Evolutionary conservation across 257 asterid genomes (phyloP), one percentile per base, ranked within the genome.

Genomic region (Gentiana straminea): DNA sequence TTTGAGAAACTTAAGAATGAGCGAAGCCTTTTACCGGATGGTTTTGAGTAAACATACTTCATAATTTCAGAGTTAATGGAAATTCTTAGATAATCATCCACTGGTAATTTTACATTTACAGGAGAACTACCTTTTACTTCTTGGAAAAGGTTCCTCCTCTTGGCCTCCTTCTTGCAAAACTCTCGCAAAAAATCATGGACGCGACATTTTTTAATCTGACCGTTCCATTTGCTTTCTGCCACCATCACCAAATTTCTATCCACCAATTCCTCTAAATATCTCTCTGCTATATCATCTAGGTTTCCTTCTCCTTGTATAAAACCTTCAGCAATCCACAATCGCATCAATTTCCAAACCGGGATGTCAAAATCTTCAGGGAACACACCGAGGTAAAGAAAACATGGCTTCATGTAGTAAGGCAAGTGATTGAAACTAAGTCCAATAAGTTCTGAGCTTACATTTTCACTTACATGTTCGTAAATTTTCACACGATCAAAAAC

Each of bases 291-390:
- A 3, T 60, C 68, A 61, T 73, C 74, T 55, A 64, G 39, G 8
- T 58, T 44, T 7, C 3, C 33, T 7, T 55, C 39, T 7, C 44
- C 50, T 32, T 60, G 39, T 43, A 68, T 68, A 35, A 68, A 73
- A 1, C 74, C 74, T 54, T 73, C 69, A 0, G 70, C 73, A 15
- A 73, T 59, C 79, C 75, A 65, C 39, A 65, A 32, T 3, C 50
- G 66, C 35, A 70, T 13, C 60, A 73, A 41, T 60, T 65, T 73
- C 60, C 62, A 68, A 2, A 58, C 62, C 1, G 68, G 55, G 13
- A 69, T 64, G 33, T 61, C 61, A 24, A 53, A 38, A 34, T 64
- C 75, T 55, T 62, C 64, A 2, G 73, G 72, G 33, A 69, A 69
- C 45, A 55, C 49, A 35, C 66, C 79, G 7, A 68, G 63, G 50